Conservation (phyloP, 2,329 filamentous ascomycete genomes). For the Talaromyces sp. region DNA sequence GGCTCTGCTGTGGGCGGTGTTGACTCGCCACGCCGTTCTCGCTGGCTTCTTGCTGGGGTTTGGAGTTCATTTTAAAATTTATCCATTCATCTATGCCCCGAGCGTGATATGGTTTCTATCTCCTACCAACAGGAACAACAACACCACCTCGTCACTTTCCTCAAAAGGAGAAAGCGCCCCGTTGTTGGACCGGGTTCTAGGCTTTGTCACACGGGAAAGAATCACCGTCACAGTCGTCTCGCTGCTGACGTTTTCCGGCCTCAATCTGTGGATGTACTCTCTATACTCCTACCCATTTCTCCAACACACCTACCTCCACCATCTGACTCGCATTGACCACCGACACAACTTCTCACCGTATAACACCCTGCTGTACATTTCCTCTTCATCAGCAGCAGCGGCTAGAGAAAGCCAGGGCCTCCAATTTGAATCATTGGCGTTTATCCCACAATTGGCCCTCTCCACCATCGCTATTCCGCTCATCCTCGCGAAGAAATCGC, state of each 20-base stretch:
- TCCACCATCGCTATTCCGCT: slow-evolving; percentile 72
- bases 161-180: background rate
- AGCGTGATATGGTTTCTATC: slow-evolving; percentile 41
- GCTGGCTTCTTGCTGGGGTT: slow-evolving; percentile 74
- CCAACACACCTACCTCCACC: slow-evolving; percentile 86
- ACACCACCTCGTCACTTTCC: background rate
- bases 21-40: slow-evolving; percentile 56
- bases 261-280: slow-evolving; percentile 76
- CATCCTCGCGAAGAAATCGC: slow-evolving; percentile 70
- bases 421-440: slow-evolving; percentile 72
- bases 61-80: slow-evolving; percentile 96
- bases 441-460: slow-evolving; percentile 79
- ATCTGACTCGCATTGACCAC: slow-evolving; percentile 88
- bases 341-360: slow-evolving; percentile 98
- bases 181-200: slow-evolving; percentile 15
- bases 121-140: background rate
- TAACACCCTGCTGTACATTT: slow-evolving; percentile 83
- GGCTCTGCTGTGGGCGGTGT: slow-evolving; percentile 74
- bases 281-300: slow-evolving; percentile 77
- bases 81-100: slow-evolving; percentile 90
- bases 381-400: slow-evolving; percentile 40
- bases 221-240: slow-evolving; percentile 50
- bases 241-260: slow-evolving; percentile 62
- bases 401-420: slow-evolving; percentile 27
- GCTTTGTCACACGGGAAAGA: slow-evolving; percentile 35